Percentiles rank a stretch among this genome's conserved stretches.
These are phyloP conservation scores for Echium plantagineum DNA, from an alignment of 257 asterid genomes.

Conservation along the genomic window DNA sequence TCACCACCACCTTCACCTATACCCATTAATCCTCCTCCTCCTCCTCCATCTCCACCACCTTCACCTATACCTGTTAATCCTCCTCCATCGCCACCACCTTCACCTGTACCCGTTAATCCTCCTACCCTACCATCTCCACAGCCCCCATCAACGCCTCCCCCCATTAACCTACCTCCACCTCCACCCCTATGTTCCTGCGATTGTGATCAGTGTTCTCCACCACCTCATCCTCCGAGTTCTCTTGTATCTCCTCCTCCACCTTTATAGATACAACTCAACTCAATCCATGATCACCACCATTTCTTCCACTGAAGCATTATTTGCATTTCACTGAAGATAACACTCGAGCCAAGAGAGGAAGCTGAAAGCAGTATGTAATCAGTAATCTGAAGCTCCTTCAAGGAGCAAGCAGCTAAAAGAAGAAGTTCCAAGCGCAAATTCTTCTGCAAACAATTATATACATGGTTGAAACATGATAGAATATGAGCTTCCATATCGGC, in stretches of 20 bases:
- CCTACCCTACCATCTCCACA: constrained; percentile 15
- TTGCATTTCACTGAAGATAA: too few species aligned
- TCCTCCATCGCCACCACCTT: constrained; percentile 5
- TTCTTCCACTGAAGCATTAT: constrained; percentile 25
- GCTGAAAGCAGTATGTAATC: too few species aligned
- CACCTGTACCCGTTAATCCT: constrained; percentile 16
- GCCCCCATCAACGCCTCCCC: constrained; percentile 22
- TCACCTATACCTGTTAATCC: neutral
- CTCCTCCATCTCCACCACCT: constrained; percentile 28
- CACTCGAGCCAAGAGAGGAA: too few species aligned
- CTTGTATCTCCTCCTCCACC: constrained; percentile 11
- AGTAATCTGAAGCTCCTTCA: too few species aligned
- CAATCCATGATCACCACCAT: neutral
- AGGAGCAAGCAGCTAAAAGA: too few species aligned
- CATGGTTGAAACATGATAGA: too few species aligned
- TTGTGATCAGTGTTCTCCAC: constrained; percentile 14
- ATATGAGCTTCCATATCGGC: too few species aligned
- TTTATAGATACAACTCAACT: constrained; percentile 3
- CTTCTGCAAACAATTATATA: too few species aligned
- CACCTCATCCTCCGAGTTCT: too few species aligned
- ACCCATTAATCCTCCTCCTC: constrained; percentile 19
- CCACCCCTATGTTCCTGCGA: constrained; percentile 13
- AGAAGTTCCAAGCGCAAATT: too few species aligned
- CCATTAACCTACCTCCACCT: constrained; percentile 22
- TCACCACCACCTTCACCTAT: constrained; percentile 23